These are phyloP conservation scores for Ceriops decandra DNA, from an alignment of 345 rosid genomes.

Conservation along the genomic window DNA sequence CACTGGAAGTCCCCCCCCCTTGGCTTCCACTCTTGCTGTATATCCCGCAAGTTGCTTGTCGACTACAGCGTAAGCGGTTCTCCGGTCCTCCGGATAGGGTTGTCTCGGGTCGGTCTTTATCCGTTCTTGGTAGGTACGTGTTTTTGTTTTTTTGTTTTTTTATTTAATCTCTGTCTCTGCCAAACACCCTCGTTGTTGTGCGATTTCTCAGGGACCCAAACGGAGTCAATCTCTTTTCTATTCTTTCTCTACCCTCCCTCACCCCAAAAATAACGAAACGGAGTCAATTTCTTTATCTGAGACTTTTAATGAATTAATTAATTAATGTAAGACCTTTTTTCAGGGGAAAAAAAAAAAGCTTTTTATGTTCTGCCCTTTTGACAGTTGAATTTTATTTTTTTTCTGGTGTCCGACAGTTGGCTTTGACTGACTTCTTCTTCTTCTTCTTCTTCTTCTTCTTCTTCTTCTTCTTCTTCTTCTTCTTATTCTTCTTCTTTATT, in stretches of 20 bases:
- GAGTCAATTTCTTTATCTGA: no score
- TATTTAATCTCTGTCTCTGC: no score
- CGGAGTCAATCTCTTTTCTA: background rate
- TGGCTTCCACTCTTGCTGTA: background rate
- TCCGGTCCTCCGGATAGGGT: conserved; percentile 3
- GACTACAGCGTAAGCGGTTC: conserved; percentile 1
- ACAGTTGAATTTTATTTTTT: no score
- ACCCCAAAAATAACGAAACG: background rate
- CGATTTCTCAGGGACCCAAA: conserved; percentile 2
- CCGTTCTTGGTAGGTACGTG: conserved; percentile 6
- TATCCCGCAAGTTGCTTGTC: background rate
- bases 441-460: background rate
- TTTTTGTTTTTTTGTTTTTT: background rate
- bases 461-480: no score
- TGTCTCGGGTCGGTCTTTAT: background rate
- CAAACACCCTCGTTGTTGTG: background rate
- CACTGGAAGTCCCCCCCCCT: background rate
- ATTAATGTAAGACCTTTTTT: no score
- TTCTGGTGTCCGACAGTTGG: no score
- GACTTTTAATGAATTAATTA: no score
- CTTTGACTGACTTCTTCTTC: conserved; percentile 2
- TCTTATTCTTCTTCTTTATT: no score
- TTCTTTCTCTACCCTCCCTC: background rate
- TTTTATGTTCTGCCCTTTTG: no score
- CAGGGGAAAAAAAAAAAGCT: no score